phyloP scores from a whole-genome alignment of 2,329 filamentous ascomycete species.

The Trichoderma simmonsii region DNA sequence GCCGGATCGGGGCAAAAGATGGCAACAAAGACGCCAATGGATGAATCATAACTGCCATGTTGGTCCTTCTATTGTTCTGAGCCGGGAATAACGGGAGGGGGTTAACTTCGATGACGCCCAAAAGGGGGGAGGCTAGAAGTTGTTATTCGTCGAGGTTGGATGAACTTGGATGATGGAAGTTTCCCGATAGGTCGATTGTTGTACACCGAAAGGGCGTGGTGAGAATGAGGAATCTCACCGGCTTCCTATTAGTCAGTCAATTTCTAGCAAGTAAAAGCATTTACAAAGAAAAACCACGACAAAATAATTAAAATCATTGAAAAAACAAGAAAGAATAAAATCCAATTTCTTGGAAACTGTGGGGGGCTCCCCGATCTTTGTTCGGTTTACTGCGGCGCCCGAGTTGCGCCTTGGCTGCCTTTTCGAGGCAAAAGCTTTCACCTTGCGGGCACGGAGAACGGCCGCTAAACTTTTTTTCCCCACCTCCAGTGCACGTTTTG shows the following conservation, averaged over 20 bases:
- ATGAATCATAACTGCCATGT: background rate
- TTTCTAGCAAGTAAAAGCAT: background rate
- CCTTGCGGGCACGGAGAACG: background rate
- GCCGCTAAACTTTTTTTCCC: constrained; percentile 8
- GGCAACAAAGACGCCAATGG: constrained; percentile 6
- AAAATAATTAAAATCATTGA: background rate
- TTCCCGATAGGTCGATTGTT: background rate
- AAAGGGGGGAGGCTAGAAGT: background rate
- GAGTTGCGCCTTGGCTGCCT: constrained; percentile 23
- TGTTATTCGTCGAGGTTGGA: background rate
- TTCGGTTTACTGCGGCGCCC: background rate
- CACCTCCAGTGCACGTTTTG: background rate
- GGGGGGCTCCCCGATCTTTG: background rate
- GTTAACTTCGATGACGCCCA: background rate
- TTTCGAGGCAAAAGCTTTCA: constrained; percentile 19
- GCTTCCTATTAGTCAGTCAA: background rate
- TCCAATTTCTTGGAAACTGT: background rate
- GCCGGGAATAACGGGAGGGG: background rate
- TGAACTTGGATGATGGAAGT: background rate
- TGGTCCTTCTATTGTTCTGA: background rate
- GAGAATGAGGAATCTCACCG: background rate
- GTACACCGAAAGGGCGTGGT: background rate
- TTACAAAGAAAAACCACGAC: background rate
- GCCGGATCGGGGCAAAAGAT: constrained; percentile 13
- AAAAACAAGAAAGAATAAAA: background rate